Base-by-base conservation (phyloP, 1,284 basidiomycete species). In the Paramarasmius palmivorus region DNA sequence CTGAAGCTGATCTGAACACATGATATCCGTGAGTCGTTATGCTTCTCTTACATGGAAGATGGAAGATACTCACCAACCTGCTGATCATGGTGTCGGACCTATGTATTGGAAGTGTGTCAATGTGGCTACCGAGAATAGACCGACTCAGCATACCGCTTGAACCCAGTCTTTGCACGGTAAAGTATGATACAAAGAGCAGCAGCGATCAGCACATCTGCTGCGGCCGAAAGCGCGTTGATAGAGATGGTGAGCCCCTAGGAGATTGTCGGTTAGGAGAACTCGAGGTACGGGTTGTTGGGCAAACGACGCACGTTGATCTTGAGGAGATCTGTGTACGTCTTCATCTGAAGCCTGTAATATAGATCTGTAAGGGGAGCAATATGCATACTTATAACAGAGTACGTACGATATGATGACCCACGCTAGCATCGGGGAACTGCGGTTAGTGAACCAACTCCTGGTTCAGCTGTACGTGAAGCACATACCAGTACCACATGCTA, bases 31-130 rank as follows among this genome's bases (percentile, higher is more conserved):
- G 7, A 32, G 12, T 12, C 12, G 29, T 12, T 6, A 32, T 32
- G 12, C 12, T 6, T 6, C 12, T 6, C 29, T 32, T 32, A 6
- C 29, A 32, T 32, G 29, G 29, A 32, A 32, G 7, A 6, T 32
- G 6, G 29, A 32, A 6, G 12, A 12, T 6, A 32, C 29, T 55
- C 52, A 78, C 77, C 61, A 82, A 61, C 54, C 66, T 73, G 58
- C 67, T 79, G 53, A 82, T 76, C 59, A 80, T 68, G 2, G 68
- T 71, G 54, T 76, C 71, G 7, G 72, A 71, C 26, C 73, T 73
- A 44, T n/a, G n/a, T 17, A 38, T 29, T 38, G 19, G 9, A 14
- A 25, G 36, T 7, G 14, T 42, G 12, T 19, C 35, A 56, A 19
- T 10, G n/a, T 38, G 22, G 32, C 1, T 14, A 14, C 1, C 25